Evolutionary conservation across 306 rosid genomes (phyloP), one percentile per base, ranked within the genome.

Genomic region (Lablab purpureus): DNA sequence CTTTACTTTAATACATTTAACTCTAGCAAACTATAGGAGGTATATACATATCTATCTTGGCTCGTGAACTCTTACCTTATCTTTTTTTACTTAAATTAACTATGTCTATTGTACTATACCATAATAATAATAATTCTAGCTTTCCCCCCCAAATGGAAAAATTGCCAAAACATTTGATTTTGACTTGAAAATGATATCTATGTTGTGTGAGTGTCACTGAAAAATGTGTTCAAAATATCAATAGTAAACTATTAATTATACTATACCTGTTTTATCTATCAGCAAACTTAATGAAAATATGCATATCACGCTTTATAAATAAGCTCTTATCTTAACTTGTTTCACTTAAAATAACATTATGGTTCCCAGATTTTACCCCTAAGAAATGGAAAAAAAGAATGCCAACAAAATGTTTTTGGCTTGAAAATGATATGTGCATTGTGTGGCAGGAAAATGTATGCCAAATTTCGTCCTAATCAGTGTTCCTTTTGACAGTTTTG

Each of bases 1-100:
- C 47, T 66, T 49, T 47, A 32, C 74, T 80, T 47, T 64, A 36
- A 55, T 58, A 46, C 19, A 14, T 18, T 67, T 62, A 66, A 79
- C 75, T 19, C 51, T 28, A 19, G 67, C 25, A 69, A 66, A 65
- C 76, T 58, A 41, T 51, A 47, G 17, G 51, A 51, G 62, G 27
- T 14, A 28, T 5, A 13, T 30, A 30, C 34, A 27, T 3, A 27
- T 41, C 50, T 47, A 28, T 70, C 28, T 27, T 27, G 34, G 4
- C 34, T 30, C 34, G 34, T 30, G 34, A 2, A 30, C 34, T 30
- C 25, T 13, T 1, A 46, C 32, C 78, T 76, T 49, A 73, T 66
- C 80, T 40, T 45, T 17, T 74, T 67, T 51, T 45, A 64, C 71
- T 58, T 58, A 7, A 82, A 70, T 76, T 76, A 60, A 69, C 21